Percentiles rank a stretch among this genome's conserved stretches.
Conservation (phyloP, 345 rosid genomes). For the Nephelium lappaceum region DNA sequence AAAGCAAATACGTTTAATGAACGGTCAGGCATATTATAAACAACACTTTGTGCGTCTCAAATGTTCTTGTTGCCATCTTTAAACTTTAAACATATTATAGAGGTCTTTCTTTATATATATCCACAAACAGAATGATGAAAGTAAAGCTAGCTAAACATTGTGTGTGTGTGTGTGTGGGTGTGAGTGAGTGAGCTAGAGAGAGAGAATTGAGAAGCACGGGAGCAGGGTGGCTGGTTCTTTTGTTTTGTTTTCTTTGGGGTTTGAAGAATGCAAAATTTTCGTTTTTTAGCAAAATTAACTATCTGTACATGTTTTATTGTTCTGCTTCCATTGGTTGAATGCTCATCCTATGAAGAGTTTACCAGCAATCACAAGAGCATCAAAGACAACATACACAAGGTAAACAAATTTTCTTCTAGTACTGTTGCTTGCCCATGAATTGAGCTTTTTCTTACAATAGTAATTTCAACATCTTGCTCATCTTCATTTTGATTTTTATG, state of each 20-base stretch:
- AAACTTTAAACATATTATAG: background rate
- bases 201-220: background rate
- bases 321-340: conserved; percentile 33
- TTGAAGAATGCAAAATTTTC: conserved; percentile 29
- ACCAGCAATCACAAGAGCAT: conserved; percentile 22
- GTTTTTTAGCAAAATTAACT: conserved; percentile 7
- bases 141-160: background rate
- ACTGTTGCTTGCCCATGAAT: background rate
- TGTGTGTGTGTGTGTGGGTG: background rate
- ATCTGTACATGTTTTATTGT: conserved; percentile 17
- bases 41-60: conserved; percentile 3
- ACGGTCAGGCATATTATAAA: background rate
- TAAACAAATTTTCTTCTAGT: conserved; percentile 9
- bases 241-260: conserved; percentile 10
- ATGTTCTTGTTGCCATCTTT: conserved; percentile 19
- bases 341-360: conserved; percentile 30
- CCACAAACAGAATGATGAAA: conserved; percentile 8
- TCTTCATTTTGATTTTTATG: background rate
- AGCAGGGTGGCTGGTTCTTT: conserved; percentile 7
- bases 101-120: conserved; percentile 13
- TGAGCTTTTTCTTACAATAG: background rate
- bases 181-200: conserved; percentile 2
- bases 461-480: background rate
- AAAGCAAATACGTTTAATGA: conserved; percentile 25
- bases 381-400: conserved; percentile 33